phyloP scores from a whole-genome alignment of 352 stramenopile genomes.

The Phytophthora foliorum region DNA sequence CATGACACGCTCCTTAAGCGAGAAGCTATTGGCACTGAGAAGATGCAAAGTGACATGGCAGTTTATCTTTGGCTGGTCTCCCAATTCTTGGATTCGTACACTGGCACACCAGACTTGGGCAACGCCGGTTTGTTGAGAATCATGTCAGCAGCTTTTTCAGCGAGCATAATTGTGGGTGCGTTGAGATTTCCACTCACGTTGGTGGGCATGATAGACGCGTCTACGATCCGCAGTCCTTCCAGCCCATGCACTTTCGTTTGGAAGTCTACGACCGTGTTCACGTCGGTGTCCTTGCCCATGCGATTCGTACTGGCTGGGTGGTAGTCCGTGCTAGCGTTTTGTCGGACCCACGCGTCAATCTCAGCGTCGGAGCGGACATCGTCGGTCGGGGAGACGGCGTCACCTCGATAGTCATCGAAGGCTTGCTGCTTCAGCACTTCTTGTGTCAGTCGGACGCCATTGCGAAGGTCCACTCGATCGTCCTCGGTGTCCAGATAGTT shows the following conservation, averaged over 20 bases:
- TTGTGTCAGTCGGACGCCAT: conserved; percentile 73
- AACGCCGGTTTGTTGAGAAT: conserved; percentile 77
- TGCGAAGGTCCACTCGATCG: conserved; percentile 77
- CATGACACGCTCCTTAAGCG: no score
- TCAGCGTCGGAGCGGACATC: conserved; percentile 61
- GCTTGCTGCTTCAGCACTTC: conserved; percentile 87
- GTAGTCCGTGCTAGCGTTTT: conserved; percentile 85
- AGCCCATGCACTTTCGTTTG: conserved; percentile 84
- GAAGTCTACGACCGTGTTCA: conserved; percentile 87
- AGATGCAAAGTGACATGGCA: conserved; percentile 16
- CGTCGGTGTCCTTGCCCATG: conserved; percentile 70
- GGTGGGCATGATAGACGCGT: conserved; percentile 94
- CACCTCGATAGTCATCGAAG: conserved; percentile 80
- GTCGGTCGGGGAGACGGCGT: conserved; percentile 70
- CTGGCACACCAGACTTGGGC: conserved; percentile 61
- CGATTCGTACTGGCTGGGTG: conserved; percentile 89
- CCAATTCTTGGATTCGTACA: conserved; percentile 74
- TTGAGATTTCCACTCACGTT: conserved; percentile 96
- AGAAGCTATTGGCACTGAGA: not conserved
- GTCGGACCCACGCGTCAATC: conserved; percentile 84
- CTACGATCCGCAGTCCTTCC: conserved; percentile 88
- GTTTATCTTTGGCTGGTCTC: conserved; percentile 66
- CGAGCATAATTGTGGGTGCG: conserved; percentile 92
- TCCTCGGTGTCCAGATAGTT: conserved; percentile 85
- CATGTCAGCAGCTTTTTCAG: conserved; percentile 92